Conservation (phyloP, 1,139 yeast genomes). For the Scheffersomyces lignicola region DNA sequence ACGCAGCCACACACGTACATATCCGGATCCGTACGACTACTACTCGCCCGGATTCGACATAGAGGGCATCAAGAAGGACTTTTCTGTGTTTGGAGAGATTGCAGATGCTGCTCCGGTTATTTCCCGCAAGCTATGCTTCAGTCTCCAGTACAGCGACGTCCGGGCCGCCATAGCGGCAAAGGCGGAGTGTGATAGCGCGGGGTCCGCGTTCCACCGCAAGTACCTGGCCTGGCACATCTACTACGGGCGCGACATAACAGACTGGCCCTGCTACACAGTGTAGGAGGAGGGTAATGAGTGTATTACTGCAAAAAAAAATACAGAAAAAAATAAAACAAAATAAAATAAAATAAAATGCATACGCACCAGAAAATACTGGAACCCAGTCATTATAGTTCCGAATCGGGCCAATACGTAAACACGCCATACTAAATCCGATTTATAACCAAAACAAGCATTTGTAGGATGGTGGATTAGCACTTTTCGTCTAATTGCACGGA, state of each 20-base stretch:
- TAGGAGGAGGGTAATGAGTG: slow-evolving; percentile 4
- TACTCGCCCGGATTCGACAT: slow-evolving; percentile 30
- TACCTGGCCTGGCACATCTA: slow-evolving; percentile 63
- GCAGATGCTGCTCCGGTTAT: slow-evolving; percentile 67
- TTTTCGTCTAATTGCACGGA: no score
- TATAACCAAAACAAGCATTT: no score
- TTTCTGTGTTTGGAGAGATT: slow-evolving; percentile 57
- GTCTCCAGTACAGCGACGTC: slow-evolving; percentile 63
- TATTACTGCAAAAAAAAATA: slow-evolving; percentile 3
- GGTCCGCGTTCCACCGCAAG: slow-evolving; percentile 41
- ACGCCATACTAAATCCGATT: slow-evolving; percentile 2
- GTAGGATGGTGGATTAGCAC: no score
- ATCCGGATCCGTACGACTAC: slow-evolving; percentile 35
- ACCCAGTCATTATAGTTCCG: slow-evolving; percentile 14
- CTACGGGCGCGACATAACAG: slow-evolving; percentile 72
- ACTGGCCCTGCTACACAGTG: slow-evolving; percentile 39
- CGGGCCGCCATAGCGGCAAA: slow-evolving; percentile 66
- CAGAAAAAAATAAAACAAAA: no score
- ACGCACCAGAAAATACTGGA: no score
- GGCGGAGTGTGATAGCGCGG: slow-evolving; percentile 34
- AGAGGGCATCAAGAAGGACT: slow-evolving; percentile 45
- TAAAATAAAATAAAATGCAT: no score
- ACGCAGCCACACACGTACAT: slow-evolving; percentile 22
- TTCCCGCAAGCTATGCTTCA: slow-evolving; percentile 63
- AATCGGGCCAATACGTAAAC: slow-evolving; percentile 13